Base-by-base conservation (phyloP, 176 grass and related monocot species). In the Avena sativa region DNA sequence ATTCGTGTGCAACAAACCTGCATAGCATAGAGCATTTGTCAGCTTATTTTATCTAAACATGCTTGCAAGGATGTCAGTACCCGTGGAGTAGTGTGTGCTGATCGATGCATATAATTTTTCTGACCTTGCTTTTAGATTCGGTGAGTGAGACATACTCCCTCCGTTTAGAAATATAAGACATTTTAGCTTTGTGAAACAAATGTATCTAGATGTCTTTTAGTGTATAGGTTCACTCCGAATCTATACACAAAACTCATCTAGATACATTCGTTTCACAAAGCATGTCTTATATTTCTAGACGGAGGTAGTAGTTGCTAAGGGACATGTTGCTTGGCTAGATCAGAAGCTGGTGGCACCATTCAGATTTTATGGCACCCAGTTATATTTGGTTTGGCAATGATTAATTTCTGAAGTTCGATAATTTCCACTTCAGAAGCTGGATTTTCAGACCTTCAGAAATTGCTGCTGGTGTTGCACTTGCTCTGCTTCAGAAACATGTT, bases 21-120 rank as follows among this genome's bases (percentile, higher is more conserved):
- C 58, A 36, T 48, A 58, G 60, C 12, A 3, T 43, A 71, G 14
- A 13, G 57, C 21, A 48, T 46, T 55, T 4, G 4, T 67, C 76
- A 17, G 23, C 60, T 76, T 56, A 51, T 51, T 74, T 55, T 59
- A 1, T 50, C 13, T 81, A 56, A 75, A 81, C 67, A 38, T 13
- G 23, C 20, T 12, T 6, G 20, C 11, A 7, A 85, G 7, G 25
- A 89, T 81, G 75, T 85, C 48, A 76, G 13, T 59, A 17, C 36
- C 38, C 73, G 9, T 83, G 47, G 81, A 90, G 46, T 7, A 83
- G 30, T 65, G 84, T 90, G 80, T 47, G 49, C 83, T 90, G 79
- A 87, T 87, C 64, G 74, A 83, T 79, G 76, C 55, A 56, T 63
- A 26, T 63, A 12, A 3, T 61, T 23, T 21, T 21, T 59, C 57